Conservation (phyloP, 1,139 yeast species). For the Yamadazyma trypodendri region DNA sequence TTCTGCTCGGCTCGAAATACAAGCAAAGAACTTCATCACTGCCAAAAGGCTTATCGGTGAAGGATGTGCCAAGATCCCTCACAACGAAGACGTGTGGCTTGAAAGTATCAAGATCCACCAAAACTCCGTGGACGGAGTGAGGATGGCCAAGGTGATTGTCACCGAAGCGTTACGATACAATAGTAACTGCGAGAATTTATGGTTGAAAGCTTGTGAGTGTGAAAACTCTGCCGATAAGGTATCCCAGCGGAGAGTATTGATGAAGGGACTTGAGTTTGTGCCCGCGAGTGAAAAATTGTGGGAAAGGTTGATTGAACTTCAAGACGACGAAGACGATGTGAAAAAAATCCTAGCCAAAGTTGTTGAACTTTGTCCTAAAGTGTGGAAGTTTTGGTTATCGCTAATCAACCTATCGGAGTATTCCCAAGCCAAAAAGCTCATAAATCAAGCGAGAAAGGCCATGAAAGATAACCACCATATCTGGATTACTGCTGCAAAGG, state of each 20-base stretch:
- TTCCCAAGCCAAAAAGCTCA: conserved; percentile 49
- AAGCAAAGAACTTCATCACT: conserved; percentile 49
- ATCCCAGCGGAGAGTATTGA: conserved; percentile 55
- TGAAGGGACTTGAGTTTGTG: conserved; percentile 56
- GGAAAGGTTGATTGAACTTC: conserved; percentile 51
- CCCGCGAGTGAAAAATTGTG: conserved; percentile 53
- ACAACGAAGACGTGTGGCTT: conserved; percentile 76
- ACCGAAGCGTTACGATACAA: conserved; percentile 64
- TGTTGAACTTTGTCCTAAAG: conserved; percentile 62
- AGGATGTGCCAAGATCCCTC: conserved; percentile 72
- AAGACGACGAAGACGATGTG: conserved; percentile 48
- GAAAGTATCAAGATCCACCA: conserved; percentile 71
- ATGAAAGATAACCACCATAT: conserved; percentile 53
- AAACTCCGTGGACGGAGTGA: conserved; percentile 38
- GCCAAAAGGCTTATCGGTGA: conserved; percentile 66
- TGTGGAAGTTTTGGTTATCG: conserved; percentile 63
- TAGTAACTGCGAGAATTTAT: conserved; percentile 56
- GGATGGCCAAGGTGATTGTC: conserved; percentile 52
- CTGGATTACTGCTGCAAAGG: conserved; percentile 70
- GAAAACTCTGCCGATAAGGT: conserved; percentile 50
- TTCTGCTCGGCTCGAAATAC: conserved; percentile 76
- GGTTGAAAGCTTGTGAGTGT: conserved; percentile 69
- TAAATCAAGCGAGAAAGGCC: conserved; percentile 60
- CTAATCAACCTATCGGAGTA: conserved; percentile 45
- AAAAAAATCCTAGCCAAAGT: conserved; percentile 63